phyloP scores from a whole-genome alignment of 257 asterid species.

The Solanum pennellii region DNA sequence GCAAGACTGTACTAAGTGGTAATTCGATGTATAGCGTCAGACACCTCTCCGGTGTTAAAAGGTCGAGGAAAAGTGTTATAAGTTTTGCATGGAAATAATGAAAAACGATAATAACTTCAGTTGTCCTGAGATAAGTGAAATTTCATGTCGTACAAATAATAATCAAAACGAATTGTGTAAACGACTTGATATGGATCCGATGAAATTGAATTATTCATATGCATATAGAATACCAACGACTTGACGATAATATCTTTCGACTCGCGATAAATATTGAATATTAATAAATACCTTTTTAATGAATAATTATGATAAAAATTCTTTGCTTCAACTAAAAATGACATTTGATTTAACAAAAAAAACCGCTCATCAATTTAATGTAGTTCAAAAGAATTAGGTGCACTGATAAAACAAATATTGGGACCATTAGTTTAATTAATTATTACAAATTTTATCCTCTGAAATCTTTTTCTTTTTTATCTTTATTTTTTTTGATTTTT shows the following conservation, averaged over 20 bases:
- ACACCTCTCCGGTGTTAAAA: no score
- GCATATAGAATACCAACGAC: no score
- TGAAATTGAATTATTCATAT: background rate
- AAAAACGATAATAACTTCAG: background rate
- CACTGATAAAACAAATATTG: background rate
- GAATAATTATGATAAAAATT: background rate
- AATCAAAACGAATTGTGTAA: no score
- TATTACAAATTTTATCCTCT: background rate
- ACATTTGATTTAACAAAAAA: background rate
- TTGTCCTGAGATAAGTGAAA: no score
- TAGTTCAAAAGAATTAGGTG: background rate
- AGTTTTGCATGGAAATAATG: no score
- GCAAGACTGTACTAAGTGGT: background rate
- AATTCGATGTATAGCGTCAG: no score
- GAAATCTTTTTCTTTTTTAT: background rate
- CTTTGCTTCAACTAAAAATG: background rate
- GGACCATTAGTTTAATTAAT: background rate
- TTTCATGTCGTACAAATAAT: no score
- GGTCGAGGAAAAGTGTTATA: background rate
- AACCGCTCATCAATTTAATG: background rate
- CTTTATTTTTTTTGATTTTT: background rate
- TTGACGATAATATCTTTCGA: background rate
- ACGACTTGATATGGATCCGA: no score
- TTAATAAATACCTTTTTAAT: background rate
- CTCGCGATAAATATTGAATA: background rate